These are phyloP conservation scores for Fomitopsis palustris DNA, from an alignment of 1,284 basidiomycete species.

Conservation along the genomic window DNA sequence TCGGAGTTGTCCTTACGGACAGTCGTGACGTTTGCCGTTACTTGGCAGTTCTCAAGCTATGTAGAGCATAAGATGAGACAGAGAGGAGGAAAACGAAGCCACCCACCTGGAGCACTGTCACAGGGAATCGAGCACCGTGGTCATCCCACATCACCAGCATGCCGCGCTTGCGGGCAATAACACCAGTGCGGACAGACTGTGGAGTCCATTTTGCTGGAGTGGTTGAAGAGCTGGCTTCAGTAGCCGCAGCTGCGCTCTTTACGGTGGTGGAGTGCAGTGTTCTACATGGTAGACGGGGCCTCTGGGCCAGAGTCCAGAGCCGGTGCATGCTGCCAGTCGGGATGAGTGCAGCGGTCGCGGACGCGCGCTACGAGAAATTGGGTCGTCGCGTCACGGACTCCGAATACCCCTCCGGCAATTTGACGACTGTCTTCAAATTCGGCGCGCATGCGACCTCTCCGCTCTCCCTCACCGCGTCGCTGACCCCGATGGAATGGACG, in stretches of 20 bases:
- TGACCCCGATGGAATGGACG: slow-evolving; percentile 60
- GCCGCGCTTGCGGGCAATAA: slow-evolving; percentile 93
- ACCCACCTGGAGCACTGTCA: slow-evolving; percentile 91
- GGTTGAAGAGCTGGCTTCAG: slow-evolving; percentile 22
- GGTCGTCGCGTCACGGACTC: slow-evolving; percentile 14
- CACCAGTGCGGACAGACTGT: slow-evolving; percentile 85
- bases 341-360: slow-evolving; percentile 3
- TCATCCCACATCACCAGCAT: slow-evolving; percentile 95
- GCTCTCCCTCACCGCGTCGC: slow-evolving; percentile 14
- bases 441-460: not conserved
- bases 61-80: slow-evolving; percentile 3
- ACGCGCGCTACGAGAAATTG: slow-evolving; percentile 17
- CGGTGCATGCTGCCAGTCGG: slow-evolving; percentile 42
- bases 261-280: slow-evolving; percentile 36
- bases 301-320: slow-evolving; percentile 41
- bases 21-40: slow-evolving; percentile 71
- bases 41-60: slow-evolving; percentile 83
- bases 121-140: slow-evolving; percentile 83
- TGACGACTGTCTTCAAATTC: slow-evolving; percentile 1
- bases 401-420: slow-evolving; percentile 9
- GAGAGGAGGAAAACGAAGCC: not conserved
- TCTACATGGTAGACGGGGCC: slow-evolving; percentile 35
- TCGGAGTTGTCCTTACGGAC: slow-evolving; percentile 61
- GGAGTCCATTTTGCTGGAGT: slow-evolving; percentile 74
- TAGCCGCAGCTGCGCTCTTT: slow-evolving; percentile 24